Conservation (phyloP, 2,329 filamentous ascomycete species). For the Botrytis elliptica region DNA sequence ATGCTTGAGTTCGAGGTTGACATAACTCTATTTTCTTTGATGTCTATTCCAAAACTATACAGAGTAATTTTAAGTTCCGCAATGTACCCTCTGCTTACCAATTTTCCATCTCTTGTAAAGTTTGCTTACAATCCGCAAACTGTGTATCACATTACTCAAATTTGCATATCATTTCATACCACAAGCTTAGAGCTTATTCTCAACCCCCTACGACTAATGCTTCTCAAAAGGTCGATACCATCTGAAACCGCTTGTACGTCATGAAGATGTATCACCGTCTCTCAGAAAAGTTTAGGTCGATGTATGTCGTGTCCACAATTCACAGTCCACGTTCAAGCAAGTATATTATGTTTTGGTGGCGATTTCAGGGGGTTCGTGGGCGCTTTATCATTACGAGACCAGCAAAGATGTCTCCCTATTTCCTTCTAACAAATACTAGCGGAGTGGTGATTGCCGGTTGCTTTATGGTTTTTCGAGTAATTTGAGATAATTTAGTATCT, state of each 20-base stretch:
- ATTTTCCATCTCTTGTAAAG: too few species aligned
- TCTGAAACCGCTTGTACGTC: not conserved
- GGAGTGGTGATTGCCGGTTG: not conserved
- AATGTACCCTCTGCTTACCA: too few species aligned
- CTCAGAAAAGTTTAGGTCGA: not conserved
- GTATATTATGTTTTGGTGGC: not conserved
- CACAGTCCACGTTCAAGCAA: not conserved
- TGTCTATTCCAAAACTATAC: too few species aligned
- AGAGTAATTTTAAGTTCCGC: too few species aligned
- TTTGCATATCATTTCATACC: too few species aligned
- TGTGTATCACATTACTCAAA: too few species aligned
- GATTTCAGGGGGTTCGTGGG: too few species aligned
- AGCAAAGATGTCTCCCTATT: not conserved
- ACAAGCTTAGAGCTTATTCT: not conserved
- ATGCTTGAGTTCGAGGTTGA: too few species aligned
- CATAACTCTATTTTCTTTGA: too few species aligned
- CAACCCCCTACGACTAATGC: not conserved
- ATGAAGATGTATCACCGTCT: not conserved
- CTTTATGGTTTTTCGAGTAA: not conserved
- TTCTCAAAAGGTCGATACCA: not conserved
- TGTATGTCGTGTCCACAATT: not conserved
- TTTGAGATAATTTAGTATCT: not conserved
- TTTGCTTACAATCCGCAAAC: too few species aligned
- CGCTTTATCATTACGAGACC: not conserved
- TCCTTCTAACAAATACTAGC: not conserved